Base-by-base conservation (phyloP, 2,329 filamentous ascomycete species). In the Cylindrodendrum hubeiense region DNA sequence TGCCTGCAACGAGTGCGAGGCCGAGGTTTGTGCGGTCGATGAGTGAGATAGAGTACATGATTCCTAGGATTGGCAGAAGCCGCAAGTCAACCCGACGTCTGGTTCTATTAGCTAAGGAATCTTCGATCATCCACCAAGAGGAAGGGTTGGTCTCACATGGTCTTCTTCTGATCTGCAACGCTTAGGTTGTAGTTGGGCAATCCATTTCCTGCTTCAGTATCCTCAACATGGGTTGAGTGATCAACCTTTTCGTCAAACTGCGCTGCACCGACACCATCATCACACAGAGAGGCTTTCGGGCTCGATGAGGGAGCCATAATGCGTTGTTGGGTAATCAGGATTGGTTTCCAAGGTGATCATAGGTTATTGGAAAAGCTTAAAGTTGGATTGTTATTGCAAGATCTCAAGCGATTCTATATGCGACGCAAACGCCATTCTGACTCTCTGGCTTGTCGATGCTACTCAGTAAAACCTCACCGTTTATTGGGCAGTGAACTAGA, bases 11-110 rank as follows among this genome's bases (percentile, higher is more conserved):
- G 1, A 53, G 46, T 2, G 60, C 60, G 5, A 53, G 28, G 34
- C 53, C 46, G 3, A 63, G 41, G 30, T 63, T 63, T 15, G 60
- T 63, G 30, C 60, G 60, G 13, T 63, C 60, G 10, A 63, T 59
- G 6, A 63, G 47, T 3, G 46, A 52, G 24, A 63, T 59, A 9
- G 46, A 63, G 39, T 63, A 63, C 60, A 63, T 63, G 7, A 59
- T 15, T 44, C 60, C 60, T 24, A 58, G 24, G 5, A 53, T 63
- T 5, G 46, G 46, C 2, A 63, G 9, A 9, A 63, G 60, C 3
- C 60, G 60, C 6, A 34, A 12, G 43, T 63, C 60, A 24, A 63
- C 58, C 4, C 60, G 60, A 7, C 47, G 60, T 12, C 49, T 47
- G 24, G 2, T 8, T 13, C 34, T 12, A 22, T 47, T n/a, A 47